Evolutionary conservation across 83 land plant genomes (phyloP), one percentile per base, ranked within the genome.

Genomic region (Thuja plicata): DNA sequence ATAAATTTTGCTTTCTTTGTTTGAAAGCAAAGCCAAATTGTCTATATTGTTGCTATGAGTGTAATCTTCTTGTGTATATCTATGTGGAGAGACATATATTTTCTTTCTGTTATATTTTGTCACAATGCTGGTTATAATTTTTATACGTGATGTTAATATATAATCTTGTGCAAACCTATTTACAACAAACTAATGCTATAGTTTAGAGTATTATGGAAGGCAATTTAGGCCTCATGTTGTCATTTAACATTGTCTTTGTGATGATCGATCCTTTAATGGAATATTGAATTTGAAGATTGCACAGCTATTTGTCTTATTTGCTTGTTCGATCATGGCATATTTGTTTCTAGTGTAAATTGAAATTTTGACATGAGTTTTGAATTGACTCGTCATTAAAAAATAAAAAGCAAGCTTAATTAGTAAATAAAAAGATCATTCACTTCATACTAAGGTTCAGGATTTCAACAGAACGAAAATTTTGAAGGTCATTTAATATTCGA

Each of bases 1-100:
- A 16, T 10, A 84, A 46, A 24, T 83, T 27, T 30, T 30, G 34
- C 38, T 52, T 16, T 34, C 83, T 84, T 84, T 16, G 24, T 83
- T n/a, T 48, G 32, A 84, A 54, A 84, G 38, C 38, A 84, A 84
- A 66, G 60, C 85, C n/a, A 13, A 41, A 30, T 5, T 84, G 60
- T 13, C 19, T 52, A 84, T 84, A 52, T 50, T 50, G 60, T 32
- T 15, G 54, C 40, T 84, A 52, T 84, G 86, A 30, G 16, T 52
- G 86, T 84, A 32, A 52, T 84, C 86, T 84, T 13, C 57, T n/a
- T 84, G 48, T 84, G 60, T 52, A 84, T 17, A 84, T 84, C 37
- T 17, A 79, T 19, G 40, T 38, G 24, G 8, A 17, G 45, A 79
- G 82, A 79, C 57, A 4, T 54, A 79, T 34, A 16, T 1, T 37